A percentile compares a stretch with the other conserved stretches of the same genome.
phyloP scores from a whole-genome alignment of 2,329 filamentous ascomycete genomes.

The Fusarium sp. region DNA sequence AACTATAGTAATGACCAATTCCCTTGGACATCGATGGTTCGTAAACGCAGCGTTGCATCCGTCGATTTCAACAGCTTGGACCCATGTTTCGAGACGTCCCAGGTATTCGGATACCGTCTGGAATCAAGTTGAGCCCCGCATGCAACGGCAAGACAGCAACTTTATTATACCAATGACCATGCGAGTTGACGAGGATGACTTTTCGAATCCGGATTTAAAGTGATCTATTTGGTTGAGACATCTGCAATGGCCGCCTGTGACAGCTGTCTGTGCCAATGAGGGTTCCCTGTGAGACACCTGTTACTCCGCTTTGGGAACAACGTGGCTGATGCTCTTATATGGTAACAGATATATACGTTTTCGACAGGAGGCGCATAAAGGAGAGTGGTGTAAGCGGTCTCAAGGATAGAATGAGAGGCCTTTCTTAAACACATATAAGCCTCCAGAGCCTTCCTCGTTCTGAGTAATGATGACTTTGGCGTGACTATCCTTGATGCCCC shows the following conservation, averaged over 20 bases:
- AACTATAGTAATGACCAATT: background rate
- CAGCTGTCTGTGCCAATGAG: slow-evolving; percentile 1
- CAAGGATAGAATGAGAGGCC: background rate
- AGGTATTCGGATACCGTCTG: background rate
- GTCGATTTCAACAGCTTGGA: background rate
- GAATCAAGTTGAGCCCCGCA: background rate
- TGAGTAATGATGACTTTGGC: background rate
- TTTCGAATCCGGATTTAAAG: background rate
- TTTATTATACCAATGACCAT: background rate
- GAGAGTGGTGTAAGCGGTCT: background rate
- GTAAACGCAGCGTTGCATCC: background rate
- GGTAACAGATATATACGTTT: slow-evolving; percentile 10
- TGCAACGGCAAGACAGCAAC: slow-evolving; percentile 7
- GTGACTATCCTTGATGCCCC: background rate
- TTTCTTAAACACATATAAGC: background rate
- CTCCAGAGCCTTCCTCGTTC: background rate
- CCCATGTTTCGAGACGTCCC: background rate
- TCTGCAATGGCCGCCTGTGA: background rate
- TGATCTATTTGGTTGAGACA: slow-evolving; percentile 9
- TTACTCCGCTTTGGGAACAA: slow-evolving; percentile 7
- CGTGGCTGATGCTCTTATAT: background rate
- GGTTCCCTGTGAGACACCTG: slow-evolving; percentile 12
- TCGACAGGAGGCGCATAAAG: background rate
- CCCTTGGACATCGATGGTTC: background rate
- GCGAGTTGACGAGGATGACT: background rate